A percentile compares a stretch with the other conserved stretches of the same genome.
phyloP scores from a whole-genome alignment of 2,329 filamentous ascomycete species.

The Aspergillus fructus region DNA sequence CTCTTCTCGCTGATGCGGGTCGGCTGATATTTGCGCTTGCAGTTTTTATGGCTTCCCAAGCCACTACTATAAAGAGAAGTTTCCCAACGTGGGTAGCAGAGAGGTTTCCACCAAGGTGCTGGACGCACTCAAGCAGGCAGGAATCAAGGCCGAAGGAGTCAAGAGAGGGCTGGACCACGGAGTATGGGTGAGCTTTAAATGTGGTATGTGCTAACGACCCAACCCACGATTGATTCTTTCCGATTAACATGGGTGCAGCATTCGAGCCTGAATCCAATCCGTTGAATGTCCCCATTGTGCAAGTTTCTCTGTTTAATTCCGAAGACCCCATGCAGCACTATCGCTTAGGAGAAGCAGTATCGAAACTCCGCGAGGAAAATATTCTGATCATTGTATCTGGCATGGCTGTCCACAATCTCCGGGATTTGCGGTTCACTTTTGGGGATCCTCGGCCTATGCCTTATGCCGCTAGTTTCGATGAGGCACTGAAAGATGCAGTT shows the following conservation, averaged over 20 bases:
- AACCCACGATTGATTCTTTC: not conserved
- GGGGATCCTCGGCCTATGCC: slow-evolving; percentile 51
- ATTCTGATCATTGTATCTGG: slow-evolving; percentile 70
- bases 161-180: slow-evolving; percentile 72
- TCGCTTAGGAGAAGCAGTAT: slow-evolving; percentile 64
- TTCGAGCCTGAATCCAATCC: slow-evolving; percentile 64
- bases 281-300: slow-evolving; percentile 66
- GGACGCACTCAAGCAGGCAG: slow-evolving; percentile 53
- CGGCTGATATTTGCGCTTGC: not conserved
- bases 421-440: slow-evolving; percentile 52
- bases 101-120: slow-evolving; percentile 61
- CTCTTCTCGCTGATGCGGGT: not conserved
- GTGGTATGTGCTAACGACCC: slow-evolving; percentile 35
- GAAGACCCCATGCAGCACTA: slow-evolving; percentile 68
- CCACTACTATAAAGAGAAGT: slow-evolving; percentile 67
- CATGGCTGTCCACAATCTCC: slow-evolving; percentile 72
- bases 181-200: slow-evolving; percentile 68
- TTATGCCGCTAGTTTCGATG: slow-evolving; percentile 64
- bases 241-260: slow-evolving; percentile 37
- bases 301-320: slow-evolving; percentile 66
- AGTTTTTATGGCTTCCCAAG: slow-evolving; percentile 71
- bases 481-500: slow-evolving; percentile 65
- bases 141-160: slow-evolving; percentile 60
- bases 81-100: slow-evolving; percentile 62
- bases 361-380: slow-evolving; percentile 64